Percentiles rank a stretch among this genome's conserved stretches.
Evolutionary conservation across 1,284 basidiomycete species (phyloP).

Genomic region (Athelia psychrophila): DNA sequence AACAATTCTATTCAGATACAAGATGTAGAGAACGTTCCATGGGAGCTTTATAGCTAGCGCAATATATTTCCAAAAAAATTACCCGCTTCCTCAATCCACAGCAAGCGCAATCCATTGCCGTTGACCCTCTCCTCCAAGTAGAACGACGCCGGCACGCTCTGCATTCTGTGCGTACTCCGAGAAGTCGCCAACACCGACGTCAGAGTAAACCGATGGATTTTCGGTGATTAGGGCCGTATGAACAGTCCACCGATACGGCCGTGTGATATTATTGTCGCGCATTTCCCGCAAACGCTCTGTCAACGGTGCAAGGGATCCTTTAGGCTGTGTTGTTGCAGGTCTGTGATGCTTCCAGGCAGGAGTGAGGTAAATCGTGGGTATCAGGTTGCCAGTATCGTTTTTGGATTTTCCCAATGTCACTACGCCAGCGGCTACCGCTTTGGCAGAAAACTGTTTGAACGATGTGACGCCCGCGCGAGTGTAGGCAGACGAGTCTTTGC

Average conservation of each 20-base stretch:
- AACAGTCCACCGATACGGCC: neutral
- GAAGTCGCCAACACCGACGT: neutral
- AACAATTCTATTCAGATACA: too few relatives aligned
- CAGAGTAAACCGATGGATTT: neutral
- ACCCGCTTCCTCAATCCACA: too few relatives aligned
- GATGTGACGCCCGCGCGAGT: neutral
- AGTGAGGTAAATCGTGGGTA: too few relatives aligned
- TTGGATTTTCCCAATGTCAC: neutral
- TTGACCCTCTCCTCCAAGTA: neutral
- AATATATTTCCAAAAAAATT: too few relatives aligned
- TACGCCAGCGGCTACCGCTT: neutral
- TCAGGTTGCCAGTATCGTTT: too few relatives aligned
- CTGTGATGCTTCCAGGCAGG: too few relatives aligned
- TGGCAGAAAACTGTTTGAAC: neutral
- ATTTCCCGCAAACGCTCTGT: neutral
- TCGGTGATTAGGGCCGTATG: neutral
- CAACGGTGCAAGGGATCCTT: neutral
- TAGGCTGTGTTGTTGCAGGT: too few relatives aligned
- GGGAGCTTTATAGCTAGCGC: too few relatives aligned
- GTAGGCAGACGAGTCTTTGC: neutral
- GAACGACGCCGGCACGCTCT: neutral
- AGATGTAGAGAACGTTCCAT: too few relatives aligned
- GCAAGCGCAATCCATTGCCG: neutral
- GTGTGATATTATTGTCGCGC: neutral
- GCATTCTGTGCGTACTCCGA: neutral